Percentiles rank a stretch among this genome's conserved stretches.
Conservation (phyloP, 352 stramenopile species). For the Phytophthora fragariae region DNA sequence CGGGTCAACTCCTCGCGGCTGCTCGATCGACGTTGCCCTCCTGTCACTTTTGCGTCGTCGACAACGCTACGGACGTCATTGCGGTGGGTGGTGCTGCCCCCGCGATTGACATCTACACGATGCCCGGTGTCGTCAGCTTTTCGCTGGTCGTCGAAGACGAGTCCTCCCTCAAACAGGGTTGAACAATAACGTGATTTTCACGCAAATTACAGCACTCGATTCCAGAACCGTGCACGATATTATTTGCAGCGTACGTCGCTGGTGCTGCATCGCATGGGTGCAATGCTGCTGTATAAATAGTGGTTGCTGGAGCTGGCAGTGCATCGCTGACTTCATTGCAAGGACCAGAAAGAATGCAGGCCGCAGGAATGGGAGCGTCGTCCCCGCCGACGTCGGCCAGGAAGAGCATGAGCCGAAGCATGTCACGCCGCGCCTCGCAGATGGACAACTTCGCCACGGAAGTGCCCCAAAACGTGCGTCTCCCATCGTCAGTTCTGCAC, state of each 20-base stretch:
- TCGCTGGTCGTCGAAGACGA: constrained; percentile 61
- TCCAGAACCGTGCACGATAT: no score
- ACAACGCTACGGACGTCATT: constrained; percentile 68
- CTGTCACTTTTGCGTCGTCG: constrained; percentile 76
- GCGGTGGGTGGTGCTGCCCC: constrained; percentile 66
- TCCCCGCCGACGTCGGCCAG: constrained; percentile 4
- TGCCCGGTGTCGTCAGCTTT: constrained; percentile 86
- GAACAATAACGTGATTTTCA: no score
- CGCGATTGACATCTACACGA: constrained; percentile 79
- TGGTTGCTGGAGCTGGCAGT: not conserved
- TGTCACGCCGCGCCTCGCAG: constrained; percentile 12
- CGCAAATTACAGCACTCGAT: no score
- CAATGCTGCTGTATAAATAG: constrained; percentile 7
- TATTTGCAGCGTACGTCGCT: no score
- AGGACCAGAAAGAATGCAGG: constrained; percentile 18
- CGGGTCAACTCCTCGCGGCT: constrained; percentile 60
- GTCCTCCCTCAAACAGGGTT: no score
- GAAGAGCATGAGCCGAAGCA: constrained; percentile 8
- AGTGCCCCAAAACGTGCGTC: constrained; percentile 34
- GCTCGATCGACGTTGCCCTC: constrained; percentile 63
- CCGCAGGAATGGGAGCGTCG: constrained; percentile 2
- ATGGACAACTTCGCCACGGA: constrained; percentile 5
- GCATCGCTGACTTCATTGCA: not conserved
- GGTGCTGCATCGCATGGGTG: not conserved
- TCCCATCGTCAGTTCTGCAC: not conserved